These are phyloP conservation scores for Fraxinus latifolia DNA, from an alignment of 305 asterid genomes.

Conservation along the genomic window DNA sequence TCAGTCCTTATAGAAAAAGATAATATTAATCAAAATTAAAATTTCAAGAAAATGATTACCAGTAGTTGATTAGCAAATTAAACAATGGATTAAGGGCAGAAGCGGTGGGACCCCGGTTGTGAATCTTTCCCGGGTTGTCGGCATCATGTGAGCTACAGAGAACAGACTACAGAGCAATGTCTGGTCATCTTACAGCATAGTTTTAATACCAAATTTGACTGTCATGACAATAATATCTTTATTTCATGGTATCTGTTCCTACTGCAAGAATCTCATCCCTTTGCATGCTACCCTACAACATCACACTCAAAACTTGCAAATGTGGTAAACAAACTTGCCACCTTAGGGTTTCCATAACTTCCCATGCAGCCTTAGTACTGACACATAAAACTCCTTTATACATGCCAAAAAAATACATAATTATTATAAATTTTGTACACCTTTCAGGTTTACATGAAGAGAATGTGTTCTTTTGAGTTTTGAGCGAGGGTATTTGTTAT, in stretches of 20 bases:
- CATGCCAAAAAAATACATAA: neutral
- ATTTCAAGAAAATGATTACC: neutral
- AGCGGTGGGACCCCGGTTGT: neutral
- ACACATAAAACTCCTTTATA: constrained; percentile 14
- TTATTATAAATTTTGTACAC: neutral
- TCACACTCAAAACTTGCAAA: constrained; percentile 24
- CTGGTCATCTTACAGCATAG: constrained; percentile 36
- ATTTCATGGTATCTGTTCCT: constrained; percentile 6
- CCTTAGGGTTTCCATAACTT: constrained; percentile 25
- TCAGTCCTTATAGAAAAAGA: too few species aligned
- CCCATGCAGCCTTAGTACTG: constrained; percentile 37
- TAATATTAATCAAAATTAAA: too few species aligned
- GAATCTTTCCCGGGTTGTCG: constrained; percentile 29
- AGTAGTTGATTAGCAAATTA: neutral
- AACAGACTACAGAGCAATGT: constrained; percentile 28
- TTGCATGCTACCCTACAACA: constrained; percentile 25
- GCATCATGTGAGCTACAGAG: constrained; percentile 13
- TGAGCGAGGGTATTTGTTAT: neutral
- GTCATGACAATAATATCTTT: neutral
- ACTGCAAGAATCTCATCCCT: constrained; percentile 17
- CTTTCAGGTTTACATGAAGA: neutral
- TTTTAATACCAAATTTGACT: constrained; percentile 23
- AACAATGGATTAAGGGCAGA: neutral
- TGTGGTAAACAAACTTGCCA: constrained; percentile 16
- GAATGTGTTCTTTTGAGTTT: neutral